These are phyloP conservation scores for Penicillium simplicissimum DNA, from an alignment of 495 filamentous ascomycete species.

Conservation along the genomic window DNA sequence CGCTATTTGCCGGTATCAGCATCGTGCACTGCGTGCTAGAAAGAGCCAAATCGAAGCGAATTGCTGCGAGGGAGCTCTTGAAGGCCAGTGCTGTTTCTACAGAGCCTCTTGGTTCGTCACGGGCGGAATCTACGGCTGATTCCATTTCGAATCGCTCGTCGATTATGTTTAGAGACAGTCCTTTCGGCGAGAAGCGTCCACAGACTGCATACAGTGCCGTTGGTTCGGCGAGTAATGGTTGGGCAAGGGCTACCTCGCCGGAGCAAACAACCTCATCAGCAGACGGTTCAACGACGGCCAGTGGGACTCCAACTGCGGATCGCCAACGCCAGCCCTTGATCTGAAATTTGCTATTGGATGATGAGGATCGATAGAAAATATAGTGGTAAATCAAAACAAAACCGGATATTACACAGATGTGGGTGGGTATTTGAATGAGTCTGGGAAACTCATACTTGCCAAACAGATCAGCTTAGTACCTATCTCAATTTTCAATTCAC, in stretches of 20 bases:
- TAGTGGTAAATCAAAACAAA: not conserved
- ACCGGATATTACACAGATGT: not conserved
- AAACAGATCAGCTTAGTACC: too few species aligned
- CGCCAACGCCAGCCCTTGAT: not conserved
- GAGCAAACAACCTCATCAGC: not conserved
- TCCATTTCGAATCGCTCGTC: constrained; percentile 11
- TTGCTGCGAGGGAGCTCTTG: constrained; percentile 9
- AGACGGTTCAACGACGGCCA: not conserved
- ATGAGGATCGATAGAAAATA: not conserved
- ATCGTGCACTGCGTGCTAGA: constrained; percentile 18
- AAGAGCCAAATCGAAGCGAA: constrained; percentile 13
- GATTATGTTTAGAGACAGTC: constrained; percentile 9
- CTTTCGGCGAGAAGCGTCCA: constrained; percentile 5
- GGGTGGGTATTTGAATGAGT: too few species aligned
- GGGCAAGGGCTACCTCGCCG: not conserved
- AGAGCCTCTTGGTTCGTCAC: not conserved
- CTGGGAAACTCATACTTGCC: too few species aligned
- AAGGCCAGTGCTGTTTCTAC: not conserved
- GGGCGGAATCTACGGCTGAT: constrained; percentile 10
- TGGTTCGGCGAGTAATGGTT: not conserved
- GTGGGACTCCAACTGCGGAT: not conserved
- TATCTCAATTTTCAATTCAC: too few species aligned
- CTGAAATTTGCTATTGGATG: not conserved
- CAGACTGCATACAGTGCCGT: not conserved
- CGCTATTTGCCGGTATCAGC: constrained; percentile 19